Conservation (phyloP, 2,329 filamentous ascomycete genomes). For the Samsoniella hepiali region DNA sequence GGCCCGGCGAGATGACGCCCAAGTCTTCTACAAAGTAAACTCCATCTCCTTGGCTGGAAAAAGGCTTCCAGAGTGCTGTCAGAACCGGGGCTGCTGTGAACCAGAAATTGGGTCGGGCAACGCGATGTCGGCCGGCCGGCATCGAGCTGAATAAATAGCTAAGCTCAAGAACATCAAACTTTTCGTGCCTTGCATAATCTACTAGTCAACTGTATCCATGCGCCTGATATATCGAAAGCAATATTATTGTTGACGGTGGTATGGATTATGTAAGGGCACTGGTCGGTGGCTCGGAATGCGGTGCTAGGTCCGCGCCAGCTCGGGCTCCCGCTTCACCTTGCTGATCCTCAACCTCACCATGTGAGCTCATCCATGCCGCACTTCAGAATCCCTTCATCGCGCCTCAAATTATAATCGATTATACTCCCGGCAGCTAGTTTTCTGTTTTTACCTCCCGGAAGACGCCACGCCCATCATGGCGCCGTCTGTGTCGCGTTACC, state of each 20-base stretch:
- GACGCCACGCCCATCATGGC: slow-evolving; percentile 28
- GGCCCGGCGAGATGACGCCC: too few relatives aligned
- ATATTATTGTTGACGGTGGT: slow-evolving; percentile 1
- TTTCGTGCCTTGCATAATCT: too few relatives aligned
- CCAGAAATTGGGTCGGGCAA: too few relatives aligned
- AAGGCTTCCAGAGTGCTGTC: too few relatives aligned
- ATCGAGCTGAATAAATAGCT: too few relatives aligned
- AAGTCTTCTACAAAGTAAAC: too few relatives aligned
- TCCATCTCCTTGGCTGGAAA: too few relatives aligned
- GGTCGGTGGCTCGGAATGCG: slow-evolving; percentile 13
- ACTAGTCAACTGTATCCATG: too few relatives aligned
- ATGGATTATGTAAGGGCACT: slow-evolving; percentile 14
- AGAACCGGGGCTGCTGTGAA: too few relatives aligned
- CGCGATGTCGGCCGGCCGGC: too few relatives aligned
- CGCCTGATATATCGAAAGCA: not conserved
- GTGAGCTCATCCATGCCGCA: slow-evolving; percentile 9
- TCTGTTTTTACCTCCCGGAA: not conserved
- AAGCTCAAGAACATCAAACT: too few relatives aligned
- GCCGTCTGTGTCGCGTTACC: slow-evolving; percentile 39
- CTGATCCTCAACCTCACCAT: slow-evolving; percentile 3
- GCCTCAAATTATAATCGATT: not conserved
- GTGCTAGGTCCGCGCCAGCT: slow-evolving; percentile 17
- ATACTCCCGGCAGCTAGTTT: too few relatives aligned
- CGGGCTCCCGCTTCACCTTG: not conserved
- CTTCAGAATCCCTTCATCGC: not conserved